These are phyloP conservation scores for Beta vulgaris DNA, from an alignment of 148 eudicot genomes.

Conservation along the genomic window DNA sequence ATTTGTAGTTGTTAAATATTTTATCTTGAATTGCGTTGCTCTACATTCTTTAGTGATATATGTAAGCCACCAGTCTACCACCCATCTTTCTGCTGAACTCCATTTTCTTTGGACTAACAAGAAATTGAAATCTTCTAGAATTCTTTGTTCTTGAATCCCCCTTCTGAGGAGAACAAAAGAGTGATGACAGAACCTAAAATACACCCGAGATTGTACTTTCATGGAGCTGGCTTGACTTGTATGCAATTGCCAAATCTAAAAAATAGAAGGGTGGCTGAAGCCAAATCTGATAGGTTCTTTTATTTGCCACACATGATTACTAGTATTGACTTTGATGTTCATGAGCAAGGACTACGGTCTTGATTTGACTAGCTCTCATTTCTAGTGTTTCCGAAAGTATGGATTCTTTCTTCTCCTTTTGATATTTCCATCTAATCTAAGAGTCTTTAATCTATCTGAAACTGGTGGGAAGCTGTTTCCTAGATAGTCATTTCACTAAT, in stretches of 20 bases:
- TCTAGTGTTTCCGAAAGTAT: not conserved
- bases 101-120: no score
- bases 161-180: not conserved
- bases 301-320: not conserved
- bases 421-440: no score
- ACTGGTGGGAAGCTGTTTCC: not conserved
- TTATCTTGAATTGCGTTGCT: not conserved
- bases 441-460: not conserved
- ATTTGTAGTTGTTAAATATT: not conserved
- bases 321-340: not conserved
- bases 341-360: not conserved
- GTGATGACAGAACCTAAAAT: not conserved
- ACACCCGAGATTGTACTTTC: not conserved
- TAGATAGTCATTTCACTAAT: not conserved
- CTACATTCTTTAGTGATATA: no score
- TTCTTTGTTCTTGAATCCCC: not conserved
- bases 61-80: no score
- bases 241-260: no score
- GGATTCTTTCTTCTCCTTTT: not conserved
- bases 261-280: no score
- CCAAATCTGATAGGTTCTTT: not conserved
- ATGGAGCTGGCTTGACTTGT: not conserved
- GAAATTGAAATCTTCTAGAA: no score
- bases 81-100: no score
- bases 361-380: not conserved